A percentile compares a stretch with the other conserved stretches of the same genome.
Evolutionary conservation across 78 protist genomes (phyloP).

Genomic region (Dictyostelium purpureum): DNA sequence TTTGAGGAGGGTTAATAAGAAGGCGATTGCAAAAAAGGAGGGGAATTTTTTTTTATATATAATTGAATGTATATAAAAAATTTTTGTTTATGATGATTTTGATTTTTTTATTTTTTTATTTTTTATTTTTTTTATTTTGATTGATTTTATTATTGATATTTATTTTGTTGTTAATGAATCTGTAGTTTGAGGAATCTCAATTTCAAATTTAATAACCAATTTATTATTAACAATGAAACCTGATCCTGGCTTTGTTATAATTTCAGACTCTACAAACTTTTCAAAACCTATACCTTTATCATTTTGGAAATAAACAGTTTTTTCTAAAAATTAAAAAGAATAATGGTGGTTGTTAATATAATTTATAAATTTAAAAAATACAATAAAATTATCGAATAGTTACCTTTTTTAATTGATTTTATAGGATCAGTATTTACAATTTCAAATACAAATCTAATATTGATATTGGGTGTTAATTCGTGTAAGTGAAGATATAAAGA

Average conservation of each 20-base stretch:
- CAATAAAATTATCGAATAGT: too few species aligned
- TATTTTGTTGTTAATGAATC: not conserved
- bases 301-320: not conserved
- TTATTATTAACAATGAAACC: not conserved
- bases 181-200: not conserved
- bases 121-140: not conserved
- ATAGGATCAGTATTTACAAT: slow-evolving; percentile 2
- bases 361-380: too few species aligned
- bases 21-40: too few species aligned
- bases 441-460: slow-evolving; percentile 3
- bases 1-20: too few species aligned
- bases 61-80: too few species aligned
- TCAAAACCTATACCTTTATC: not conserved
- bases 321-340: not conserved
- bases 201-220: not conserved
- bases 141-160: not conserved
- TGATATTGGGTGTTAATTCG: not conserved
- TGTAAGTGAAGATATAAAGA: slow-evolving; percentile 3
- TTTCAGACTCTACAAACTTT: not conserved
- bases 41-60: too few species aligned
- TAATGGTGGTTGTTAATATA: not conserved
- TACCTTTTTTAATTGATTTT: slow-evolving; percentile 22
- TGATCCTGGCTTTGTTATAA: not conserved
- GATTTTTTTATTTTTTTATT: not conserved
- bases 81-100: not conserved